These are phyloP conservation scores for Drechslerella dactyloides DNA, from an alignment of 2,329 filamentous ascomycete genomes.

Conservation along the genomic window DNA sequence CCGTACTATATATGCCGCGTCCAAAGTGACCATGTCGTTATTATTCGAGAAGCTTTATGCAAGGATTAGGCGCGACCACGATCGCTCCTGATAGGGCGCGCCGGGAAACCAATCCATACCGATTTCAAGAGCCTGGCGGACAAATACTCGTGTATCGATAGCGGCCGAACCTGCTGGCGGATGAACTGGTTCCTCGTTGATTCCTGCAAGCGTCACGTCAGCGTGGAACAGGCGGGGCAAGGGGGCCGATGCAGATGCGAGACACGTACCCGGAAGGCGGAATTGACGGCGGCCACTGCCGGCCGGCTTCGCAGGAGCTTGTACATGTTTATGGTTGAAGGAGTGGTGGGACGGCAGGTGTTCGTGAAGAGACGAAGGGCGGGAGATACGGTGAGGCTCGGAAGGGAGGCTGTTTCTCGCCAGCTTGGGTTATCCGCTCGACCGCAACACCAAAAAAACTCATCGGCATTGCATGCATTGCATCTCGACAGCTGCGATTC, in stretches of 20 bases:
- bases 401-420: slow-evolving; percentile 57
- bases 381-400: slow-evolving; percentile 47
- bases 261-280: slow-evolving; percentile 70
- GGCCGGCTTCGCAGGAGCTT: slow-evolving; percentile 82
- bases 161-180: slow-evolving; percentile 80
- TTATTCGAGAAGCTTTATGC: slow-evolving; percentile 17
- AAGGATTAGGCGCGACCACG: slow-evolving; percentile 16
- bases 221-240: slow-evolving; percentile 50
- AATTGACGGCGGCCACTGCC: slow-evolving; percentile 78
- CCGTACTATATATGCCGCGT: slow-evolving; percentile 72
- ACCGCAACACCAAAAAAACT: slow-evolving; percentile 25
- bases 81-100: slow-evolving; percentile 4
- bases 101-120: slow-evolving; percentile 59
- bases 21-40: slow-evolving; percentile 16
- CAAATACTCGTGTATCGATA: slow-evolving; percentile 98
- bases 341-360: slow-evolving; percentile 51
- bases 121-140: slow-evolving; percentile 85
- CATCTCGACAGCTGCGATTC: not conserved
- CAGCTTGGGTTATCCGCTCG: not conserved
- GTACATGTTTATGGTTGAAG: slow-evolving; percentile 70
- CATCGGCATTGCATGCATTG: not conserved
- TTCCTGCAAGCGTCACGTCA: slow-evolving; percentile 51
- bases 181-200: slow-evolving; percentile 59
- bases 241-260: slow-evolving; percentile 39
- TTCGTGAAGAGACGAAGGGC: slow-evolving; percentile 14